Evolutionary conservation across 108 stramenopile genomes (phyloP), one percentile per base, ranked within the genome.

Genomic region (Pseudonitzschia multistriata): DNA sequence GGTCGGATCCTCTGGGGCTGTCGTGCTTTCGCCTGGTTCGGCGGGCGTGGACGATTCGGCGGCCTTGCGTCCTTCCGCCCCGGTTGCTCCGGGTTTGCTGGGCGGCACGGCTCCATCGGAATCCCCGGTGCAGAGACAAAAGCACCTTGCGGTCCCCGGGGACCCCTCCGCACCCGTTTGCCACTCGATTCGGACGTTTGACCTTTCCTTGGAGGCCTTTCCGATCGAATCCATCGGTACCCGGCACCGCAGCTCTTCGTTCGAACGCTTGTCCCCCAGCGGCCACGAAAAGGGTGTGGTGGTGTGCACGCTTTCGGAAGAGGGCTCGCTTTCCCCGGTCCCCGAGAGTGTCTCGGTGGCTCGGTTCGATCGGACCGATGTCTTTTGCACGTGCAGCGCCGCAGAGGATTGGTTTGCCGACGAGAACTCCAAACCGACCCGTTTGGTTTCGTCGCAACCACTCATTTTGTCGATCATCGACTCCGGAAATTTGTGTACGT

Each of bases 401-500:
- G 24, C 27, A 4, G 52, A 48, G 15, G 14, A 5, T 45, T 29
- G 42, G 39, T 29, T 47, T 62, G 0, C 24, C 21, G 49, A 22
- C 11, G 48, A 0, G 52, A 74, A 68, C 25, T 55, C 49, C 15
- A 80, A 61, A 7, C 52, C 27, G 30, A 54, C 53, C 28, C 67
- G 42, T 47, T 49, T 29, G 13, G 1, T 40, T 59, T 69, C 49
- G 6, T 72, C 53, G 7, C 2, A 40, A 4, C 77, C 74, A 49
- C 83, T 91, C 73, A 94, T 63, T 57, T 94, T 88, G 40, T 75
- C 72, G 19, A 86, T 67, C 78, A 92, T 77, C 13, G 78, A 81
- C 29, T 87, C 81, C 14, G 90, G 89, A 45, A 96, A 82, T 40
- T 73, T 76, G 25, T 89, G 65, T 30, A 88, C 83, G 71, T 93